These are phyloP conservation scores for Geotrichum citri-aurantii DNA, from an alignment of 1,139 yeast species.

Conservation along the genomic window DNA sequence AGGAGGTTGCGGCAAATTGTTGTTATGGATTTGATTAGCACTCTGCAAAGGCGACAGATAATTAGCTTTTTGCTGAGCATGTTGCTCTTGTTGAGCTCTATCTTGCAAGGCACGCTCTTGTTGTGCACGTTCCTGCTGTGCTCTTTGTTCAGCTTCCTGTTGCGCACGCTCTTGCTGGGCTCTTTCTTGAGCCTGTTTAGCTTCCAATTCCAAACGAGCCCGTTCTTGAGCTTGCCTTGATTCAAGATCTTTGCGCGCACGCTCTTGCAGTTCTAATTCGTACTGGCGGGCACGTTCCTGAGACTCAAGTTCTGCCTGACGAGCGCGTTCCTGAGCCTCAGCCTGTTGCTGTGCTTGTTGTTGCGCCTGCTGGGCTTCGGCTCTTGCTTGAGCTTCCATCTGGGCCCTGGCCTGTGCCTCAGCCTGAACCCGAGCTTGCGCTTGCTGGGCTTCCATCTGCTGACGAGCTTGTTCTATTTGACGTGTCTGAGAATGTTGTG, in stretches of 20 bases:
- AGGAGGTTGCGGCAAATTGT: not conserved
- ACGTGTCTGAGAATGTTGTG: slow-evolving; percentile 28
- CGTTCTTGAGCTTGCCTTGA: not conserved
- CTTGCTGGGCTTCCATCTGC: slow-evolving; percentile 27
- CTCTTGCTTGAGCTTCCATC: slow-evolving; percentile 13
- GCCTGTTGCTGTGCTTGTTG: slow-evolving; percentile 14
- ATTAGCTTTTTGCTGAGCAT: slow-evolving; percentile 2
- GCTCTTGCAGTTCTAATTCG: slow-evolving; percentile 7
- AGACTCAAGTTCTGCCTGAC: slow-evolving; percentile 15
- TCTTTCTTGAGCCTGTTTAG: slow-evolving; percentile 11
- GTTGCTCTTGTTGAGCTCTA: slow-evolving; percentile 1
- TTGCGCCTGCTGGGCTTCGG: slow-evolving; percentile 3
- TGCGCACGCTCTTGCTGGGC: slow-evolving; percentile 10
- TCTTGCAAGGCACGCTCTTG: not conserved
- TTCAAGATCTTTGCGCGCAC: not conserved
- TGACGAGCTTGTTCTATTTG: slow-evolving; percentile 25
- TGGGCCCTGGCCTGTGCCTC: slow-evolving; percentile 19
- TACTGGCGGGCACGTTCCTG: slow-evolving; percentile 15
- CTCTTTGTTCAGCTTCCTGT: slow-evolving; percentile 2
- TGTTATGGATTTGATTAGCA: not conserved
- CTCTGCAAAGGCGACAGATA: not conserved
- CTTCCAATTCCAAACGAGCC: slow-evolving; percentile 5
- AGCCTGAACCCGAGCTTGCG: slow-evolving; percentile 19
- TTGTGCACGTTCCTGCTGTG: not conserved
- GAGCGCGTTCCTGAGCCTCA: slow-evolving; percentile 16